Conservation (phyloP, 2,329 filamentous ascomycete genomes). For the Fusarium aywerte region DNA sequence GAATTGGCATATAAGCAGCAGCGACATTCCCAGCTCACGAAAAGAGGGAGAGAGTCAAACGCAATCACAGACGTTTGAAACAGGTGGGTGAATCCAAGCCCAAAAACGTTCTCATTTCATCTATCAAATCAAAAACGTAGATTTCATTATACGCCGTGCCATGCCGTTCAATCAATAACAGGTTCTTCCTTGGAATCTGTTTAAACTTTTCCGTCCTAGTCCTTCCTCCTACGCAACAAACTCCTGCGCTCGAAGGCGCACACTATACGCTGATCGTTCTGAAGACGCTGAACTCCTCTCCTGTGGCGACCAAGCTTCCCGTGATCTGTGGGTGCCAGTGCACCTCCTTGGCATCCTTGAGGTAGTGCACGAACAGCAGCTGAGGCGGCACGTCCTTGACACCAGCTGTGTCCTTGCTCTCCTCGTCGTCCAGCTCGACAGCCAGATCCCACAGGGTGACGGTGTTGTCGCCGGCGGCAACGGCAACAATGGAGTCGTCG, state of each 20-base stretch:
- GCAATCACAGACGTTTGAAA: background rate
- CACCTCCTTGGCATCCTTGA: conserved; percentile 92
- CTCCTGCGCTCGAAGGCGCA: background rate
- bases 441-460: conserved; percentile 96
- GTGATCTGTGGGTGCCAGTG: conserved; percentile 99
- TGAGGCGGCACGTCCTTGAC: conserved; percentile 93
- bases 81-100: background rate
- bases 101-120: conserved; percentile 22
- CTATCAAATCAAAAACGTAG: conserved; percentile 38
- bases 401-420: conserved; percentile 88
- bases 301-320: conserved; percentile 88
- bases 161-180: conserved; percentile 42
- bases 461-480: conserved; percentile 92
- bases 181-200: conserved; percentile 20
- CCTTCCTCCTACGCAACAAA: background rate
- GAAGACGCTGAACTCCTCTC: conserved; percentile 87
- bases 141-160: conserved; percentile 40
- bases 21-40: background rate
- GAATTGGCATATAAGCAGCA: background rate
- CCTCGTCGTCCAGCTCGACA: conserved; percentile 96
- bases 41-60: background rate
- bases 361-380: conserved; percentile 95
- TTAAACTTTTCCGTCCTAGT: conserved; percentile 30
- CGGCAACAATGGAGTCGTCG: conserved; percentile 93
- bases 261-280: conserved; percentile 82